A percentile compares a stretch with the other conserved stretches of the same genome.
phyloP scores from a whole-genome alignment of 371 early-diverging fungal species.

The Saksenaea oblongispora region DNA sequence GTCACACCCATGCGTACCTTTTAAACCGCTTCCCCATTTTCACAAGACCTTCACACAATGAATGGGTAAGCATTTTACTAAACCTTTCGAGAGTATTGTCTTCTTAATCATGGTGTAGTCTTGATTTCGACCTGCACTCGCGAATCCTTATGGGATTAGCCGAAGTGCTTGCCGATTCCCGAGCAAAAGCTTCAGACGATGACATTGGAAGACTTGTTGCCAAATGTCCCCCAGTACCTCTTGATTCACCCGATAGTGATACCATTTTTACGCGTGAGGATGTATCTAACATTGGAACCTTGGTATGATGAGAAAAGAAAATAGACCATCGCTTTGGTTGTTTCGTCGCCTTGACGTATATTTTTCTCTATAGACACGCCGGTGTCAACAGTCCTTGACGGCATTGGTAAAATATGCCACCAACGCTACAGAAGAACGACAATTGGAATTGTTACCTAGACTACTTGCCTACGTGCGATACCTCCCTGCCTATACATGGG shows the following conservation, averaged over 20 bases:
- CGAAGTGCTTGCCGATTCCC: conserved; percentile 49
- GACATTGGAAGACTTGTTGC: conserved; percentile 38
- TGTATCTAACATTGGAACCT: conserved; percentile 9
- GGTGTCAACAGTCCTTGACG: conserved; percentile 44
- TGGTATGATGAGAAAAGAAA: conserved; percentile 27
- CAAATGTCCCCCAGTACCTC: conserved; percentile 38
- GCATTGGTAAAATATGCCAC: conserved; percentile 45
- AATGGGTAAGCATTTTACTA: neutral
- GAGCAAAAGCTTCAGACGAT: conserved; percentile 32
- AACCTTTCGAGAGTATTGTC: too few relatives aligned
- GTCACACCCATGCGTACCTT: neutral
- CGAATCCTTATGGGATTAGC: conserved; percentile 63
- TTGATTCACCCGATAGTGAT: conserved; percentile 19
- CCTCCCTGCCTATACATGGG: conserved; percentile 37
- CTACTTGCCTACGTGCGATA: conserved; percentile 37
- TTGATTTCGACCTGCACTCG: conserved; percentile 53
- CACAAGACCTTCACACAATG: neutral
- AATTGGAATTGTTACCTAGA: conserved; percentile 38
- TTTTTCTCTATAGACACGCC: conserved; percentile 31
- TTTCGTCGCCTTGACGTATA: neutral
- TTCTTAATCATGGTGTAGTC: conserved; percentile 11
- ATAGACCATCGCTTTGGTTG: neutral
- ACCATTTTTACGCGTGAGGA: conserved; percentile 19
- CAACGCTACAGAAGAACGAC: conserved; percentile 30
- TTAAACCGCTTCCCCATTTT: neutral